Conservation (phyloP, 768 basidiomycete species). For the Suillus paluster region DNA sequence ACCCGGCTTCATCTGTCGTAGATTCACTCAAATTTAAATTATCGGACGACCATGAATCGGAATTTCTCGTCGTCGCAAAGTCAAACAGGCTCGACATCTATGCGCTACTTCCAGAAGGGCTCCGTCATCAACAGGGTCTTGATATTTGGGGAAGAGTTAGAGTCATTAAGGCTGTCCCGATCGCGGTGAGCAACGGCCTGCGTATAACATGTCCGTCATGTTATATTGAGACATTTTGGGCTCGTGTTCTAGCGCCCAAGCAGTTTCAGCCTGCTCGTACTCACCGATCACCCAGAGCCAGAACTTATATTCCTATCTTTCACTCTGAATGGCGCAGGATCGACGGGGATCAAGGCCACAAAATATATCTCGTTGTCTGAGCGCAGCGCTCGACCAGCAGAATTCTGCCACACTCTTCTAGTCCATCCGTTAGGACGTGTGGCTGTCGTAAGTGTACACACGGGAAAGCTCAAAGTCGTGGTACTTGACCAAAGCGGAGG, state of each 20-base stretch:
- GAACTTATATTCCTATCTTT: slow-evolving; percentile 69
- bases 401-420: slow-evolving; percentile 72
- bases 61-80: slow-evolving; percentile 74
- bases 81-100: slow-evolving; percentile 69
- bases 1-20: slow-evolving; percentile 72
- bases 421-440: slow-evolving; percentile 66
- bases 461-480: slow-evolving; percentile 71
- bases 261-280: slow-evolving; percentile 55
- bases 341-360: slow-evolving; percentile 39
- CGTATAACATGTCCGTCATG: too few relatives aligned
- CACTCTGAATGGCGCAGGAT: slow-evolving; percentile 39
- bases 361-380: slow-evolving; percentile 61
- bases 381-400: slow-evolving; percentile 59
- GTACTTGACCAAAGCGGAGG: slow-evolving; percentile 54
- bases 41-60: slow-evolving; percentile 47
- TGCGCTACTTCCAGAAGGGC: slow-evolving; percentile 62
- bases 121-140: slow-evolving; percentile 59
- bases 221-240: not conserved
- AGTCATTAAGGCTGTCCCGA: slow-evolving; percentile 57
- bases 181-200: slow-evolving; percentile 45
- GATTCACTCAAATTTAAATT: slow-evolving; percentile 72
- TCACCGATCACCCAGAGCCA: slow-evolving; percentile 80
- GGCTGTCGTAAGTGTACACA: slow-evolving; percentile 68
- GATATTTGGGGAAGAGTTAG: slow-evolving; percentile 75
- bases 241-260: slow-evolving; percentile 32